A percentile compares a stretch with the other conserved stretches of the same genome.
These are phyloP conservation scores for Urochloa ruziziensis DNA, from an alignment of 176 grass and related monocot species.

Conservation along the genomic window DNA sequence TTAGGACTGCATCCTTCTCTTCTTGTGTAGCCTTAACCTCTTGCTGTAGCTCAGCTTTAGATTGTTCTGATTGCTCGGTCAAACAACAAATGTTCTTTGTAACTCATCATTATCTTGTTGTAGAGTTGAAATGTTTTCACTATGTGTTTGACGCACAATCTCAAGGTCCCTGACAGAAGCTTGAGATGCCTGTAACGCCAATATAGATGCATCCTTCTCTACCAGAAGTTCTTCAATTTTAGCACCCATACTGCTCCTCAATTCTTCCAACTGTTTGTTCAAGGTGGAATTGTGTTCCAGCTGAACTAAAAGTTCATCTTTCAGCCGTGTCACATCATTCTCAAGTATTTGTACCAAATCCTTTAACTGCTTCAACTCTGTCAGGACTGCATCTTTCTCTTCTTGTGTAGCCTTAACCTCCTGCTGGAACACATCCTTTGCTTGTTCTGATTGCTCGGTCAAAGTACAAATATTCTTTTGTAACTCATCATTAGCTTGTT, in stretches of 20 bases:
- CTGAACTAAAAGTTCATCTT: too few species aligned
- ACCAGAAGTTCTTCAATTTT: constrained; percentile 10
- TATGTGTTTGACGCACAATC: constrained; percentile 35
- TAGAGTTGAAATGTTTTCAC: constrained; percentile 29
- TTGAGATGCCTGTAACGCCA: constrained; percentile 24
- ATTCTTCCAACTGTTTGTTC: not conserved
- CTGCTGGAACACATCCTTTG: constrained; percentile 29
- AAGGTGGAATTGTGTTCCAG: too few species aligned
- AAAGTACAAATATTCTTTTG: constrained; percentile 24
- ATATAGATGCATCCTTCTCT: constrained; percentile 14
- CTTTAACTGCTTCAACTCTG: constrained; percentile 26
- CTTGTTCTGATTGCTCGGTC: constrained; percentile 22
- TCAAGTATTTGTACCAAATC: too few species aligned
- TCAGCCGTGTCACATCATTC: too few species aligned
- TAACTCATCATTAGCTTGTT: constrained; percentile 29
- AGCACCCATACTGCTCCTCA: constrained; percentile 10
- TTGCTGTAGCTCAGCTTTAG: constrained; percentile 33
- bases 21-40: constrained; percentile 7
- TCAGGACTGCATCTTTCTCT: constrained; percentile 2
- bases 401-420: constrained; percentile 5
- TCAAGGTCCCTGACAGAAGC: constrained; percentile 29
- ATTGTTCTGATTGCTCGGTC: constrained; percentile 23
- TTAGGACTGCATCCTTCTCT: constrained; percentile 15
- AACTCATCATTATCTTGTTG: constrained; percentile 30
- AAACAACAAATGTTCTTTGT: constrained; percentile 22